Conservation (phyloP, 257 asterid species). For the Thymus mandschuricus region DNA sequence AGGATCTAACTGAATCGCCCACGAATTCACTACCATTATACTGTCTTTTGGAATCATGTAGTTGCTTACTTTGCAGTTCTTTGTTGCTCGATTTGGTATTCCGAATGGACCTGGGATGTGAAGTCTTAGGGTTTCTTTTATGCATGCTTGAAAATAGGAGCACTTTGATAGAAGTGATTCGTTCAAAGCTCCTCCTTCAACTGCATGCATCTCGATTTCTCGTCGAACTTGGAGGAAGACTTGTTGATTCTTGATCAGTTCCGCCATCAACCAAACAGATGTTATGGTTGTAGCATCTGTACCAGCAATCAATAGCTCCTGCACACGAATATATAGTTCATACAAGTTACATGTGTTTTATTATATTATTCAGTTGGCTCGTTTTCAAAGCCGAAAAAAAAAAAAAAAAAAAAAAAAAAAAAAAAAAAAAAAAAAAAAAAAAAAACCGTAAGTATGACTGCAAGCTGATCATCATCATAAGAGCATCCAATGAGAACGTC, state of each 20-base stretch:
- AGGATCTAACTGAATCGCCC: conserved; percentile 30
- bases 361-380: too few relatives aligned
- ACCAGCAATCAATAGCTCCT: conserved; percentile 16
- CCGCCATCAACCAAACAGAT: conserved; percentile 21
- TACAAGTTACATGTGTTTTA: too few relatives aligned
- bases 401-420: too few relatives aligned
- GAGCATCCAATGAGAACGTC: too few relatives aligned
- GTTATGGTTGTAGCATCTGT: neutral
- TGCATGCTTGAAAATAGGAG: neutral
- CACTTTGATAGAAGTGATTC: neutral
- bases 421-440: too few relatives aligned
- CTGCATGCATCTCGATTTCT: too few relatives aligned
- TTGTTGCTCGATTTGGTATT: conserved; percentile 30
- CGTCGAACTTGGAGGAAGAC: neutral
- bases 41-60: conserved; percentile 34
- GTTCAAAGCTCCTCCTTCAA: neutral
- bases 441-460: too few relatives aligned
- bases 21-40: conserved; percentile 29
- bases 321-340: too few relatives aligned
- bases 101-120: conserved; percentile 29
- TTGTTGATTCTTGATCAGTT: neutral
- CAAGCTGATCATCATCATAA: too few relatives aligned
- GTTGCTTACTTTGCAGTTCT: conserved; percentile 16
- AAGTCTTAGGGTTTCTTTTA: conserved; percentile 10
- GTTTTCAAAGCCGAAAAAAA: too few relatives aligned